These are phyloP conservation scores for Apostasia shenzhenica DNA, from an alignment of 106 monocot species.

Conservation along the genomic window DNA sequence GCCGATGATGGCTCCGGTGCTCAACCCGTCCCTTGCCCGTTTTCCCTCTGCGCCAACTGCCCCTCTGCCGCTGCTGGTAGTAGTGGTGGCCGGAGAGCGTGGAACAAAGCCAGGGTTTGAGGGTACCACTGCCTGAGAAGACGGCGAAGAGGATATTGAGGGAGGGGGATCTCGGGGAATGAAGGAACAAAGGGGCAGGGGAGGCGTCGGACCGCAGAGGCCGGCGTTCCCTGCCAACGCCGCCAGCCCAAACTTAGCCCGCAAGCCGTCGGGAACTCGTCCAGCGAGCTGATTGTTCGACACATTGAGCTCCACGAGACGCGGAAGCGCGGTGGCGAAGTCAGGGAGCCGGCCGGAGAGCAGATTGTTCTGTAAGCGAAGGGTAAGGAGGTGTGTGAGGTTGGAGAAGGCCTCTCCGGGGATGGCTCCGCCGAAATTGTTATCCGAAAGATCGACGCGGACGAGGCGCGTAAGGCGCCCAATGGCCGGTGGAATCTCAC, in stretches of 20 bases:
- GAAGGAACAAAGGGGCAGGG: slow-evolving; percentile 27
- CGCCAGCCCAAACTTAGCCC: slow-evolving; percentile 29
- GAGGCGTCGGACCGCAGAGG: slow-evolving; percentile 34
- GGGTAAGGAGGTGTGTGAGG: slow-evolving; percentile 47
- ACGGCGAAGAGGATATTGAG: slow-evolving; percentile 8
- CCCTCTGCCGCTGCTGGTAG: background rate
- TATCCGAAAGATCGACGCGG: slow-evolving; percentile 50
- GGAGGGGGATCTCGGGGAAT: slow-evolving; percentile 9
- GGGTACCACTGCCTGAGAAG: slow-evolving; percentile 19
- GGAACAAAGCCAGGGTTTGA: slow-evolving; percentile 34
- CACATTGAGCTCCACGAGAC: slow-evolving; percentile 36
- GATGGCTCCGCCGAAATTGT: slow-evolving; percentile 42
- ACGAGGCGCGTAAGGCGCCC: slow-evolving; percentile 28
- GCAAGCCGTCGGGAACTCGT: slow-evolving; percentile 30
- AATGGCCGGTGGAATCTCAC: slow-evolving; percentile 27
- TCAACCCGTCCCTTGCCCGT: slow-evolving; percentile 4
- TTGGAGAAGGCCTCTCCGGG: slow-evolving; percentile 22
- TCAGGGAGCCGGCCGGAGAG: slow-evolving; percentile 51
- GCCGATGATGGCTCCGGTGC: slow-evolving; percentile 21
- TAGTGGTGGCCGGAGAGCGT: background rate
- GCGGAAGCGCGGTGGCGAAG: slow-evolving; percentile 20
- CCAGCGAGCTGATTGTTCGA: slow-evolving; percentile 60
- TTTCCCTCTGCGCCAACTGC: background rate
- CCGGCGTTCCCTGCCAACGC: slow-evolving; percentile 44
- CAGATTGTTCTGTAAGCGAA: slow-evolving; percentile 52